These are phyloP conservation scores for Wickerhamiella allomyrinae DNA, from an alignment of 805 yeast genomes.

Conservation along the genomic window DNA sequence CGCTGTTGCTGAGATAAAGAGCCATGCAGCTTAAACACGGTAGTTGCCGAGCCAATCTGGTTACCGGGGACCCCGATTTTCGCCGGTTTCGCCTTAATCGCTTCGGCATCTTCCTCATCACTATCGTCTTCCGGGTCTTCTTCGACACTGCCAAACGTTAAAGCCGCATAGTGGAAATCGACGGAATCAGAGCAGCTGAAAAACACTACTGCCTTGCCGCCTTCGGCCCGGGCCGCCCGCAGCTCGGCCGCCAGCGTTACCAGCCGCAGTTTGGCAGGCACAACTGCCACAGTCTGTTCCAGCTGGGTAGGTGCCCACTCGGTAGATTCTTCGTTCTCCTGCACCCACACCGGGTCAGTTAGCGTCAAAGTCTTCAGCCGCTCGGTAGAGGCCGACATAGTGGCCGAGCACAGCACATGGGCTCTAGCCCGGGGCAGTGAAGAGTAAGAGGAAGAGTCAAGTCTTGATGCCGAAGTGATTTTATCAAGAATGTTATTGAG, in stretches of 20 bases:
- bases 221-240: constrained; percentile 30
- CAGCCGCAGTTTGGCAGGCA: constrained; percentile 82
- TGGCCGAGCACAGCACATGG: constrained; percentile 86
- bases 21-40: constrained; percentile 72
- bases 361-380: constrained; percentile 69
- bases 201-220: constrained; percentile 46
- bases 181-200: constrained; percentile 95
- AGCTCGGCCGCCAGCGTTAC: constrained; percentile 65
- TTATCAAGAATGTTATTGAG: constrained; percentile 56
- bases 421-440: constrained; percentile 55
- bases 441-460: constrained; percentile 15
- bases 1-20: constrained; percentile 75
- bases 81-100: constrained; percentile 3
- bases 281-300: constrained; percentile 62
- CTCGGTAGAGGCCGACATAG: constrained; percentile 67
- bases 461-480: constrained; percentile 34
- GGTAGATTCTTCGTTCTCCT: constrained; percentile 23
- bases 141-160: constrained; percentile 41
- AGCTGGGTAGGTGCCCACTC: constrained; percentile 80
- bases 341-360: constrained; percentile 57
- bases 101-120: constrained; percentile 15
- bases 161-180: constrained; percentile 71
- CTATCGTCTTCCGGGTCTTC: constrained; percentile 23
- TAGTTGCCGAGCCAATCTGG: constrained; percentile 31
- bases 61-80: constrained; percentile 42